Evolutionary conservation across 2,329 filamentous ascomycete species (phyloP), one percentile per base, ranked within the genome.

Genomic region (Ophioceras dolichostomum): DNA sequence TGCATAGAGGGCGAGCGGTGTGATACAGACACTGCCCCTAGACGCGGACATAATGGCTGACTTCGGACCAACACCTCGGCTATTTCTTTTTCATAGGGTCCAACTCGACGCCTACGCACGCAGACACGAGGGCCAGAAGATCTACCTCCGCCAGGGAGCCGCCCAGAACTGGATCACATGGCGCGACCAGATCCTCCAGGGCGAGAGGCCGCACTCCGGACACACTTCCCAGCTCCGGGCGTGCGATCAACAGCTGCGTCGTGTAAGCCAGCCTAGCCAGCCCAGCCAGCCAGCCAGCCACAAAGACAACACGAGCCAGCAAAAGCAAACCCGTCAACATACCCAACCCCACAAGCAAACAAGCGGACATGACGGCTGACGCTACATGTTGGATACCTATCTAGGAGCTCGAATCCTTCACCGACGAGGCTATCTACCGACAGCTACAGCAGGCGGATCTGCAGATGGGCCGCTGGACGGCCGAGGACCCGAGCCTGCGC

Each of bases 101-200:
- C 58, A 69, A 34, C 60, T 79, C 29, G 76, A 80, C 47, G 71
- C 73, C 17, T 75, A 67, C 47, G 63, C 73, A 8, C 65, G 76
- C 46, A 64, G 76, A 36, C 76, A 79, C 53, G 71, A 78, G 48
- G 73, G 60, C 20, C 74, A 76, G 45, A 79, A 78, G 60, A 79
- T 79, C 45, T 76, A 72, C 46, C 60, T 75, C 40, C 66, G 74
- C 24, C 76, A 79, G 51, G 61, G 60, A 19, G 74, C 73, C 20
- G 73, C 71, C 26, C 70, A 75, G 53, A 58, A 66, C 46, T 79
- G 76, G 74, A 53, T 78, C 41, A 61, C 67, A 41, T 65, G 62
- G 51, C 64, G 75, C 40, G 64, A 68, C 27, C 54, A 61, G 29
- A 60, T 77, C 39, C 58, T 79, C 29, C 63, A 67, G 48, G 70